Percentiles rank a stretch among this genome's conserved stretches.
These are phyloP conservation scores for Termitomyces eurrhizus DNA, from an alignment of 768 basidiomycete genomes.

Conservation along the genomic window DNA sequence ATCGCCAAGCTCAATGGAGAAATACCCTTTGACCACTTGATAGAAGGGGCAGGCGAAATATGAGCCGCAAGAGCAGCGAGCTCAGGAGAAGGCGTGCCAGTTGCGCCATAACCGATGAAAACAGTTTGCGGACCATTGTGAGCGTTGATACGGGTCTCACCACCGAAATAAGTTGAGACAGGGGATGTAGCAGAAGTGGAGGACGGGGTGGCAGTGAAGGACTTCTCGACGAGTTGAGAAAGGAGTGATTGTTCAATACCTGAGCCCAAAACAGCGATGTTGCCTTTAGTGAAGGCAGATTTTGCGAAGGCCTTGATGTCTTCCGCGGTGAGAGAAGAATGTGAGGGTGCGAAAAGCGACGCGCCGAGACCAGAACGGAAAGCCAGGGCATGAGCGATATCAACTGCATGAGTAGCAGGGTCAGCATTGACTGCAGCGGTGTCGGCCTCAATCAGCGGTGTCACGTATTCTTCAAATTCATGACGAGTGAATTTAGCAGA, in stretches of 20 bases:
- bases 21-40: constrained; percentile 83
- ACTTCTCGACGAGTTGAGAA: constrained; percentile 64
- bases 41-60: constrained; percentile 70
- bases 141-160: constrained; percentile 74
- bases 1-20: constrained; percentile 63
- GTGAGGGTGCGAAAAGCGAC: constrained; percentile 79
- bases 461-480: constrained; percentile 72
- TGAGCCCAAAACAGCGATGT: constrained; percentile 84
- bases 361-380: constrained; percentile 94
- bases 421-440: constrained; percentile 53
- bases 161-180: constrained; percentile 64
- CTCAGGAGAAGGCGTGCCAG: constrained; percentile 60
- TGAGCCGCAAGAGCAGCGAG: constrained; percentile 78
- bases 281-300: constrained; percentile 69
- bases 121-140: constrained; percentile 66
- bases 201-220: constrained; percentile 47
- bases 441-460: constrained; percentile 70
- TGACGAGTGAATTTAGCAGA: constrained; percentile 79
- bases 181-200: constrained; percentile 31
- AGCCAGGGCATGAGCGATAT: constrained; percentile 84
- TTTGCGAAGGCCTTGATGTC: constrained; percentile 76
- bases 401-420: constrained; percentile 70
- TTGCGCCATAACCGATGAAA: constrained; percentile 85
- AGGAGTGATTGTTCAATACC: constrained; percentile 77
- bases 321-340: constrained; percentile 55